phyloP scores from a whole-genome alignment of 768 basidiomycete species.

The Fomitopsis pulvina region DNA sequence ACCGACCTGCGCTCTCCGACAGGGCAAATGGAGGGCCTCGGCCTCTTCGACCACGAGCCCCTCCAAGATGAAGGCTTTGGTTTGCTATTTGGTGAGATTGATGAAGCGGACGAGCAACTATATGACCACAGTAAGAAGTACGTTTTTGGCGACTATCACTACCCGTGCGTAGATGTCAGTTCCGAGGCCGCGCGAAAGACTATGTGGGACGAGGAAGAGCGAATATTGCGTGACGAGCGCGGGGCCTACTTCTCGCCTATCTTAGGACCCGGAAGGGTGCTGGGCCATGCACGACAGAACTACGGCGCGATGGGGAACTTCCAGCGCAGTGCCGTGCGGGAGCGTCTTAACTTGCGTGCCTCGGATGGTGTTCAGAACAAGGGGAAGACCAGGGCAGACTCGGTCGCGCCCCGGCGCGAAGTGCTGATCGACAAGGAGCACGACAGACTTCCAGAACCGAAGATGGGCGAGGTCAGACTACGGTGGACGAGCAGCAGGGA shows the following conservation, averaged over 20 bases:
- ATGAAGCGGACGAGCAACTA: slow-evolving; percentile 67
- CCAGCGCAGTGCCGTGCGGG: slow-evolving; percentile 8
- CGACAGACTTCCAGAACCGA: slow-evolving; percentile 27
- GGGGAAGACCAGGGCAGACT: slow-evolving; percentile 13
- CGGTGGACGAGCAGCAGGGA: slow-evolving; percentile 35
- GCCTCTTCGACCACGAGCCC: slow-evolving; percentile 18
- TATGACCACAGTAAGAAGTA: slow-evolving; percentile 73
- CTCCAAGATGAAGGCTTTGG: slow-evolving; percentile 40
- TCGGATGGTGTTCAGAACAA: slow-evolving; percentile 17
- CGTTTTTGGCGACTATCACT: slow-evolving; percentile 87
- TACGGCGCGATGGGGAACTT: slow-evolving; percentile 45
- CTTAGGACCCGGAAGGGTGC: slow-evolving; percentile 36
- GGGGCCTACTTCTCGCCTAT: slow-evolving; percentile 65
- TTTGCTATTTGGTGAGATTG: slow-evolving; percentile 62
- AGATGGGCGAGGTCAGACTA: slow-evolving; percentile 34
- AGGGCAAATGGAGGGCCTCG: slow-evolving; percentile 14
- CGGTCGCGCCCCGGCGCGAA: slow-evolving; percentile 17
- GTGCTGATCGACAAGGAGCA: slow-evolving; percentile 43
- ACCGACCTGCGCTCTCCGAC: slow-evolving; percentile 39
- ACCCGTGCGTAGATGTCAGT: slow-evolving; percentile 85
- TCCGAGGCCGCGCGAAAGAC: slow-evolving; percentile 56
- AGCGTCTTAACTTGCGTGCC: slow-evolving; percentile 10
- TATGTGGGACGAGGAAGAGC: slow-evolving; percentile 84
- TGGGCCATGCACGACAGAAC: slow-evolving; percentile 27
- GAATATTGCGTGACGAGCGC: slow-evolving; percentile 69